These are phyloP conservation scores for Nitzschia sp. DNA, from an alignment of 108 stramenopile species.

Conservation along the genomic window DNA sequence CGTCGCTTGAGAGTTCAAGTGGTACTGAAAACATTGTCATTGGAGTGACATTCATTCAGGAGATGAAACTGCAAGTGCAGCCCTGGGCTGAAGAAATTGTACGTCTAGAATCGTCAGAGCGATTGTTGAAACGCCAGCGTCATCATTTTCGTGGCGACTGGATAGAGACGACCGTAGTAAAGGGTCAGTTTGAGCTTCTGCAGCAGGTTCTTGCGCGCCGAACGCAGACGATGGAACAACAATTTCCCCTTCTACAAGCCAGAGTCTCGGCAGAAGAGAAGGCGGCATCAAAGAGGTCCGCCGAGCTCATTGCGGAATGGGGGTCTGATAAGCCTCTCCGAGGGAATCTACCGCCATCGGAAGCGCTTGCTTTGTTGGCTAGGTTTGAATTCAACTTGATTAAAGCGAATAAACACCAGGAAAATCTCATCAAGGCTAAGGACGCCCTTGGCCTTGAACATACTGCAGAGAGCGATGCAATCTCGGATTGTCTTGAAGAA, in stretches of 20 bases:
- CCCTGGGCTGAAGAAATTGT: conserved; percentile 68
- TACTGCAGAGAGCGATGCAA: conserved; percentile 49
- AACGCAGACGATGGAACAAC: conserved; percentile 87
- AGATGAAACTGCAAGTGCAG: conserved; percentile 65
- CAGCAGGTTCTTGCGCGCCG: conserved; percentile 86
- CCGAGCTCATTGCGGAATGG: conserved; percentile 79
- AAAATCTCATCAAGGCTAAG: conserved; percentile 80
- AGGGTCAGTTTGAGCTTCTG: conserved; percentile 84
- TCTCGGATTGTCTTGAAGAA: conserved; percentile 72
- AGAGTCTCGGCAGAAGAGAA: conserved; percentile 92
- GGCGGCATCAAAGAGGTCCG: conserved; percentile 67
- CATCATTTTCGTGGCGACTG: conserved; percentile 88
- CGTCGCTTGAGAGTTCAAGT: conserved; percentile 78
- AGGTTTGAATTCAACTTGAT: conserved; percentile 81
- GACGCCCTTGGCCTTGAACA: conserved; percentile 86
- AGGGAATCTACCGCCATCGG: conserved; percentile 70
- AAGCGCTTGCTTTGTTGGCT: conserved; percentile 85
- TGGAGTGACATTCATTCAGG: conserved; percentile 91
- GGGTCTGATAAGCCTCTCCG: conserved; percentile 87
- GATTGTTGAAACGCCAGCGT: conserved; percentile 86
- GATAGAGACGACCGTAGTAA: conserved; percentile 83
- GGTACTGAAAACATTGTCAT: conserved; percentile 91
- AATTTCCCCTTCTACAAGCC: conserved; percentile 89
- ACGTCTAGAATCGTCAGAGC: conserved; percentile 76
- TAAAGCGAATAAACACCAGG: conserved; percentile 74